Percentiles rank a stretch among this genome's conserved stretches.
Evolutionary conservation across 2,329 filamentous ascomycete species (phyloP).

Genomic region (Verruconis gallopava): DNA sequence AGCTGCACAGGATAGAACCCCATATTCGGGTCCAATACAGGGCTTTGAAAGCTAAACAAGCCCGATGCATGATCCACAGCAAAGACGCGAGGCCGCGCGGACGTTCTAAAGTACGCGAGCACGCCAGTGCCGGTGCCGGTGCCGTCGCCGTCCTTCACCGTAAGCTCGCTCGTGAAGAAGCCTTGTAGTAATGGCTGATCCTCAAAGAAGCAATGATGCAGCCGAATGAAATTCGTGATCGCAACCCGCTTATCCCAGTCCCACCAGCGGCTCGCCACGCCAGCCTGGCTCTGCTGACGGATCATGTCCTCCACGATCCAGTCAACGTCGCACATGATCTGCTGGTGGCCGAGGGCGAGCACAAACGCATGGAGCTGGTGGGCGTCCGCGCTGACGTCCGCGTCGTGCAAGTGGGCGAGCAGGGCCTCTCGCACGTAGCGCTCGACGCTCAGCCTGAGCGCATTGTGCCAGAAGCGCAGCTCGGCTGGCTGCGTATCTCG

Average conservation of each 20-base stretch:
- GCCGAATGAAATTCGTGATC: neutral
- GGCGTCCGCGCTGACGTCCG: neutral
- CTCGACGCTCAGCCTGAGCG: slow-evolving; percentile 17
- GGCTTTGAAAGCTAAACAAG: neutral
- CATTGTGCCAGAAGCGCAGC: slow-evolving; percentile 20
- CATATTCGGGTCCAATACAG: neutral
- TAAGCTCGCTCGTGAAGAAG: neutral
- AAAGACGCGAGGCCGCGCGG: neutral
- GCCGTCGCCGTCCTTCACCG: neutral
- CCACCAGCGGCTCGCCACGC: neutral
- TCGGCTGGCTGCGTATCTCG: slow-evolving; percentile 19
- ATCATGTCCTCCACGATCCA: neutral
- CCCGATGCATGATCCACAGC: neutral
- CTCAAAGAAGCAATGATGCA: neutral
- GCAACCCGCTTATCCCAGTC: neutral
- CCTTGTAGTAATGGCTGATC: neutral
- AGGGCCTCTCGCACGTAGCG: slow-evolving; percentile 15
- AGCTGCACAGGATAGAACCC: neutral
- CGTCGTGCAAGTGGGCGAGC: slow-evolving; percentile 1
- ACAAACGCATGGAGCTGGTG: neutral
- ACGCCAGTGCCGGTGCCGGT: too few relatives aligned
- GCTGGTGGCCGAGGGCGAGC: too few relatives aligned
- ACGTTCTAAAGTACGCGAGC: neutral
- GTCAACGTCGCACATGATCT: neutral
- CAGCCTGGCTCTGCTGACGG: too few relatives aligned